Base-by-base conservation (phyloP, 129 eudicot genomes). In the Sambucus nigra region DNA sequence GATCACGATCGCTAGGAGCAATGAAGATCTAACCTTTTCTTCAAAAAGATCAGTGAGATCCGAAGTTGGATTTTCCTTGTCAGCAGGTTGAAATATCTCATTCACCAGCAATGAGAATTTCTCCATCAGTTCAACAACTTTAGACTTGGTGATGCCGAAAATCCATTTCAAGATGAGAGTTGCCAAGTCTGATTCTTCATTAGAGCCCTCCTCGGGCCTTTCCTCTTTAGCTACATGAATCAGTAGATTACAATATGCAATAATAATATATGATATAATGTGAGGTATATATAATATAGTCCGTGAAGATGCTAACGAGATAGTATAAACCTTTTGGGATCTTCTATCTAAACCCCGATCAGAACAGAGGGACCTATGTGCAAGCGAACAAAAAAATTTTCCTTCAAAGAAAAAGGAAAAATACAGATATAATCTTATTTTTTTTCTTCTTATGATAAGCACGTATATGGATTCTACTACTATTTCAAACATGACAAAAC, bases 1-100 rank as follows among this genome's bases (percentile, higher is more conserved):
- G 59, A 79, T 42, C 13, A 82, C 69, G 5, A 81, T 66, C 0
- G 93, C 72, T 14, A 78, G 77, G 5, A 86, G 80, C 16, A 86
- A 26, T 1, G 87, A 76, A 33, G 82, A 72, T 44, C 78, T 64
- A 11, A 82, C 31, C 46, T 69, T 77, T 32, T 74, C 89, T 41
- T 80, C 80, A 23, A 80, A 15, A 19, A 51, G 40, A 42, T 59
- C 73, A 38, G 44, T 47, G 9, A 61, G 61, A 41, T 71, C 67
- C 1, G 73, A 47, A 24, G 70, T 61, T 18, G 80, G 57, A 11
- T 56, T 65, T 12, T 44, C n/a, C n/a, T n/a, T n/a, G n/a, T n/a
- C n/a, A n/a, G n/a, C n/a, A n/a, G n/a, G 47, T 24, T 62, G 23
- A 28, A 75, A 69, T 18, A 66, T 45, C 42, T 72, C 73, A 20